phyloP scores from a whole-genome alignment of 208 protist species.

The Leishmania tarentolae region DNA sequence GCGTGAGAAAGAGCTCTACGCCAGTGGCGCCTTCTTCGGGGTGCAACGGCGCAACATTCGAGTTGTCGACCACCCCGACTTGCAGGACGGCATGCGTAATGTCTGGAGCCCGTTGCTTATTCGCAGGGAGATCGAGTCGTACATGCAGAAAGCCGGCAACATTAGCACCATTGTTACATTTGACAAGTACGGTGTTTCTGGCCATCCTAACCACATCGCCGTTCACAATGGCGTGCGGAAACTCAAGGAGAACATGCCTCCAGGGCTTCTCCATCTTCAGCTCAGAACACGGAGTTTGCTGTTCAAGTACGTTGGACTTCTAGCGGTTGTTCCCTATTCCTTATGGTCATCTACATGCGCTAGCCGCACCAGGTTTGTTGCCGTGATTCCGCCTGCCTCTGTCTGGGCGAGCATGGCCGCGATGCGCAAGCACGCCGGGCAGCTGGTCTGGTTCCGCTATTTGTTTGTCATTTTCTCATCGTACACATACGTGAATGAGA shows the following conservation, averaged over 20 bases:
- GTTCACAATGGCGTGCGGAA: slow-evolving; percentile 80
- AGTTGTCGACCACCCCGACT: slow-evolving; percentile 72
- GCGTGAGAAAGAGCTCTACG: slow-evolving; percentile 87
- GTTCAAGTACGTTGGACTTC: slow-evolving; percentile 66
- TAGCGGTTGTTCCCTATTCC: slow-evolving; percentile 38
- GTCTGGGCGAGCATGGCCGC: slow-evolving; percentile 59
- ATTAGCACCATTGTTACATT: slow-evolving; percentile 95
- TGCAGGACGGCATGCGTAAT: slow-evolving; percentile 90
- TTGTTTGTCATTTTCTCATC: slow-evolving; percentile 95
- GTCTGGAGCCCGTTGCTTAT: slow-evolving; percentile 69
- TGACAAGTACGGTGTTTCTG: slow-evolving; percentile 93
- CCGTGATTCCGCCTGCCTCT: slow-evolving; percentile 54
- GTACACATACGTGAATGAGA: slow-evolving; percentile 95
- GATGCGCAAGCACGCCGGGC: slow-evolving; percentile 91
- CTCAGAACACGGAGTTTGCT: slow-evolving; percentile 59
- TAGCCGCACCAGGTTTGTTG: slow-evolving; percentile 43
- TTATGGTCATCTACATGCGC: slow-evolving; percentile 19
- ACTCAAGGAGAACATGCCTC: slow-evolving; percentile 67
- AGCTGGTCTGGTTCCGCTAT: slow-evolving; percentile 97
- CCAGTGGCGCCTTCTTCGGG: slow-evolving; percentile 79
- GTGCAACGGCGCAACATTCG: slow-evolving; percentile 46
- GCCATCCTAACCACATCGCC: slow-evolving; percentile 96
- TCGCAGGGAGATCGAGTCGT: slow-evolving; percentile 50
- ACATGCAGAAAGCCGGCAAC: slow-evolving; percentile 57
- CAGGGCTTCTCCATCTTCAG: slow-evolving; percentile 71